Conservation (phyloP, 352 stramenopile species). For the Globisporangium nagaii region DNA sequence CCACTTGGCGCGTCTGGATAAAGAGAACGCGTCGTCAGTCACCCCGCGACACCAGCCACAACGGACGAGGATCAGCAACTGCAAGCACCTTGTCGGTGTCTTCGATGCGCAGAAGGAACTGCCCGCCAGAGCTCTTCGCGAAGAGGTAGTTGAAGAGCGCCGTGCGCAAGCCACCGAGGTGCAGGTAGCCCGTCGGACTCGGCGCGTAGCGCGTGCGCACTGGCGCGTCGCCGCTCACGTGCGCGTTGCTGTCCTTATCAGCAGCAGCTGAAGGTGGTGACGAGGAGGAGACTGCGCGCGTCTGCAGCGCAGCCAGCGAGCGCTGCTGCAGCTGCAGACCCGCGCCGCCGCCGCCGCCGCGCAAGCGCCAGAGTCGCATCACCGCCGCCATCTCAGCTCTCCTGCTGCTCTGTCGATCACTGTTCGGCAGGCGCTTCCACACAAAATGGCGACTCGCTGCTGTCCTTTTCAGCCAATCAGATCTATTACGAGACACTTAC, state of each 20-base stretch:
- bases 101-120: slow-evolving; percentile 91
- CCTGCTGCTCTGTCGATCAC: not conserved
- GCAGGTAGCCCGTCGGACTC: slow-evolving; percentile 87
- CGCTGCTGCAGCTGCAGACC: slow-evolving; percentile 1
- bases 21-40: slow-evolving; percentile 6
- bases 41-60: not conserved
- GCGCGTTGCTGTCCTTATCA: not conserved
- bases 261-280: not conserved
- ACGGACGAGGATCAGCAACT: not conserved
- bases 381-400: not conserved
- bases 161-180: slow-evolving; percentile 88
- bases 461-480: not conserved
- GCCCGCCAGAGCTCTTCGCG: slow-evolving; percentile 70
- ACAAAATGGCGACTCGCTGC: not conserved
- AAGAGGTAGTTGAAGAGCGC: slow-evolving; percentile 93
- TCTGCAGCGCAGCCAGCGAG: not conserved
- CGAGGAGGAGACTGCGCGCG: not conserved
- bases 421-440: not conserved
- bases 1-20: slow-evolving; percentile 70
- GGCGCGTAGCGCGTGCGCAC: slow-evolving; percentile 87
- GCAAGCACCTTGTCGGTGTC: slow-evolving; percentile 90
- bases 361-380: slow-evolving; percentile 3
- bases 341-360: not conserved
- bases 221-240: not conserved
- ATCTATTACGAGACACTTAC: not conserved